Evolutionary conservation across 768 basidiomycete species (phyloP), one percentile per base, ranked within the genome.

Genomic region (Suillus variegatus): DNA sequence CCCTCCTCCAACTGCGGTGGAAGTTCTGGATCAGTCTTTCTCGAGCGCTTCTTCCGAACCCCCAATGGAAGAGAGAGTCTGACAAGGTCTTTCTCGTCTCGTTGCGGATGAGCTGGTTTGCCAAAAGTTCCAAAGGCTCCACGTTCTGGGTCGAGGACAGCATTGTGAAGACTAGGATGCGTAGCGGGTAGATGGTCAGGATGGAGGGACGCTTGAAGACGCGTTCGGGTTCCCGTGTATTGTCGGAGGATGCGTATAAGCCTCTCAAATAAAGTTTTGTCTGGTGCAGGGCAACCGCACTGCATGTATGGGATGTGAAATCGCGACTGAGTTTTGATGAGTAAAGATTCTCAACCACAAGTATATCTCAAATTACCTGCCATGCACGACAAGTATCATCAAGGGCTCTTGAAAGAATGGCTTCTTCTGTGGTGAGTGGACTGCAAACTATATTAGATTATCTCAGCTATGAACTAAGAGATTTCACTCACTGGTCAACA

Each of bases 271-370:
- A 85, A 77, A 8, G 77, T 81, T 38, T 81, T 79, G 7, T 82
- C 83, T 0, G 83, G 82, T 6, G 79, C 72, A 0, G 85, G 81
- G 69, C 88, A 89, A 2, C 88, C 88, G 65, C 88, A 90, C 66
- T 85, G 81, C 60, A 78, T 82, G 74, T 90, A 90, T 2, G 80
- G 76, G 8, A 82, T 74, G 51, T 79, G 78, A 70, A 85, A 89
- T 12, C 86, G 85, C 0, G 54, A 44, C 75, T 76, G 46, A 14
- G 18, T 71, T 66, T 72, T 77, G 25, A 22, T 32, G 25, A 52
- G 32, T 44, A 49, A 41, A 6, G 38, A 43, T 47, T 40, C 13
- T 28, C 13, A 20, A 1, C 12, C 4, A 36, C 14, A 44, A 32
- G 36, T 3, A 7, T 20, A 6, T 20, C n/a, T 61, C 49, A 49